These are phyloP conservation scores for Fomes fomentarius DNA, from an alignment of 1,284 basidiomycete genomes.

Conservation along the genomic window DNA sequence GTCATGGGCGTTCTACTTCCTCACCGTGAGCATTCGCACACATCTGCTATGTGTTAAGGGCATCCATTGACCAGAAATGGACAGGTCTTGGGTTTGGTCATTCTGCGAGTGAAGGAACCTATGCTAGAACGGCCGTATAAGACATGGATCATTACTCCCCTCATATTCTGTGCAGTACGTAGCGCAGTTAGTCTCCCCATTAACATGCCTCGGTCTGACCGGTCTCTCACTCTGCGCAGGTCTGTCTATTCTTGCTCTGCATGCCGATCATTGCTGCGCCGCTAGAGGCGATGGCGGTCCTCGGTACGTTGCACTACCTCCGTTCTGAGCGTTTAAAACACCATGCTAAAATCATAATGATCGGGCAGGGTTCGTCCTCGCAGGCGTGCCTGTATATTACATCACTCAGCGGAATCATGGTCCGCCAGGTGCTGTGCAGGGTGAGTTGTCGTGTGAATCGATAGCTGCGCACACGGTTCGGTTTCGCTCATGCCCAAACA, in stretches of 20 bases:
- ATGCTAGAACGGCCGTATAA: conserved; percentile 88
- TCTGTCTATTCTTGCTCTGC: conserved; percentile 89
- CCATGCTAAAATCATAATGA: not conserved
- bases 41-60: not conserved
- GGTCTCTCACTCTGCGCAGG: conserved; percentile 41
- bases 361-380: conserved; percentile 62
- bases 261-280: conserved; percentile 97
- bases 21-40: conserved; percentile 68
- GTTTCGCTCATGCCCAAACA: conserved; percentile 5
- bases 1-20: conserved; percentile 90
- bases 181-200: not conserved
- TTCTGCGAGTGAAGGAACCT: conserved; percentile 91
- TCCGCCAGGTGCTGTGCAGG: conserved; percentile 39
- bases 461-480: conserved; percentile 1
- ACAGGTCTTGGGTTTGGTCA: conserved; percentile 85
- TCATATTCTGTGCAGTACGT: conserved; percentile 87
- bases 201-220: not conserved
- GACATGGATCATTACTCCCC: conserved; percentile 89
- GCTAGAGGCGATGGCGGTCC: conserved; percentile 82
- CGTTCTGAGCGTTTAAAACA: not conserved
- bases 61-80: not conserved
- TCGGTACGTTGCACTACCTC: conserved; percentile 57
- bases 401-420: conserved; percentile 62
- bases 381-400: conserved; percentile 86
- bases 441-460: conserved; percentile 6